phyloP scores from a whole-genome alignment of 306 rosid genomes.

The Comarum palustre region DNA sequence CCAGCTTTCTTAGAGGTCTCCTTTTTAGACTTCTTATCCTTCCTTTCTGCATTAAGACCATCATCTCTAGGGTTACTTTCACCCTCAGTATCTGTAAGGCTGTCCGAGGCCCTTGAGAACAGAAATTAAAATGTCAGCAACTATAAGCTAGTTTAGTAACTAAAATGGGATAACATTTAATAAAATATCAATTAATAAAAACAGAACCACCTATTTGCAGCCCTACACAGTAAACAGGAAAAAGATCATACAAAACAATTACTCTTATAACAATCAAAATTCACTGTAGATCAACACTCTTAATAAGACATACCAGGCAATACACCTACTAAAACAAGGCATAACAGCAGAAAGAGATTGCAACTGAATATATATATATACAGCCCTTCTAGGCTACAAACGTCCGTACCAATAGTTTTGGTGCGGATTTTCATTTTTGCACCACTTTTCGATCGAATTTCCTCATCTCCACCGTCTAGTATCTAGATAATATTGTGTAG shows the following conservation, averaged over 20 bases:
- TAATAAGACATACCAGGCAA: neutral
- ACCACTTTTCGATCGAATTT: no score
- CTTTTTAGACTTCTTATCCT: constrained; percentile 41
- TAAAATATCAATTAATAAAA: no score
- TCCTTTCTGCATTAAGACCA: constrained; percentile 40
- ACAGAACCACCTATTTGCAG: neutral
- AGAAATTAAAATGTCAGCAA: constrained; percentile 8
- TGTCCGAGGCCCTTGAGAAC: constrained; percentile 49
- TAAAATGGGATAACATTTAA: neutral
- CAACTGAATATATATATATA: neutral
- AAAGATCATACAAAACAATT: neutral
- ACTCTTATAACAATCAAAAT: neutral
- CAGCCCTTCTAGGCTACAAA: no score
- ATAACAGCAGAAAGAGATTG: neutral
- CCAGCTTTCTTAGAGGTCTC: constrained; percentile 46
- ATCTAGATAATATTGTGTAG: no score
- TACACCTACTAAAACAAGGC: neutral
- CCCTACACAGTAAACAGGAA: neutral
- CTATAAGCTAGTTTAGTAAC: neutral
- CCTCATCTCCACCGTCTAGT: no score
- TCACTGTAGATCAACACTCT: neutral
- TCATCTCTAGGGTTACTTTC: constrained; percentile 43
- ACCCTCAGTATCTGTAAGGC: constrained; percentile 57
- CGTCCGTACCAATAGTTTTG: no score
- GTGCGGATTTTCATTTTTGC: no score